Evolutionary conservation across 306 rosid species (phyloP).

Genomic region (Citrullus colocynthis): DNA sequence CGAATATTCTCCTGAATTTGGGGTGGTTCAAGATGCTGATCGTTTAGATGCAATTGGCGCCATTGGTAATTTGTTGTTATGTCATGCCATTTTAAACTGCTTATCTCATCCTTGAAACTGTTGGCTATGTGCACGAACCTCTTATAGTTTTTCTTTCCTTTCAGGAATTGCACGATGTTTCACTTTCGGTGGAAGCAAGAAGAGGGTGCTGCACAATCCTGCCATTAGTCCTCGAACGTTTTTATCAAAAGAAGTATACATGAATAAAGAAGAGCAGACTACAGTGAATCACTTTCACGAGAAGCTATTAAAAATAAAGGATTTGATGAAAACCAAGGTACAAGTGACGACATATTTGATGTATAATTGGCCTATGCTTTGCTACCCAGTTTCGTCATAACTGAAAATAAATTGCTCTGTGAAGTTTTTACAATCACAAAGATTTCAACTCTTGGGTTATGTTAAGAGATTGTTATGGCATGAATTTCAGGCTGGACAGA

Average conservation of each 20-base stretch:
- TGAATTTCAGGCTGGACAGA: conserved; percentile 64
- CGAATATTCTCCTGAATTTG: conserved; percentile 53
- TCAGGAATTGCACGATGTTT: conserved; percentile 90
- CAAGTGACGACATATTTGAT: background rate
- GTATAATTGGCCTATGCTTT: background rate
- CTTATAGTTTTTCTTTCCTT: conserved; percentile 1
- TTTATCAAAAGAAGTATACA: conserved; percentile 55
- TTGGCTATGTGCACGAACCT: background rate
- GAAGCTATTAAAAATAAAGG: conserved; percentile 85
- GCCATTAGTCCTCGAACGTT: conserved; percentile 45
- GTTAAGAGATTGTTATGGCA: background rate
- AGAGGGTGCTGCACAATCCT: conserved; percentile 56
- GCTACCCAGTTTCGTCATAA: background rate
- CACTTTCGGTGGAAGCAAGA: conserved; percentile 85
- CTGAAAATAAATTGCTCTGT: background rate
- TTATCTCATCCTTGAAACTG: background rate
- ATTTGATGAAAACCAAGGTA: conserved; percentile 91
- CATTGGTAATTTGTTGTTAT: conserved; percentile 39
- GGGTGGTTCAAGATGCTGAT: conserved; percentile 92
- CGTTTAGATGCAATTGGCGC: conserved; percentile 97
- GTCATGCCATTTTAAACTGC: background rate
- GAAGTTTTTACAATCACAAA: background rate
- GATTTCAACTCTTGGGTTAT: background rate
- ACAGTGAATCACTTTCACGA: conserved; percentile 83
- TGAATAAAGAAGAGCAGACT: conserved; percentile 67